Percentiles rank a stretch among this genome's conserved stretches.
Evolutionary conservation across 441 rosid genomes (phyloP).

Genomic region (Corymbia calophylla): DNA sequence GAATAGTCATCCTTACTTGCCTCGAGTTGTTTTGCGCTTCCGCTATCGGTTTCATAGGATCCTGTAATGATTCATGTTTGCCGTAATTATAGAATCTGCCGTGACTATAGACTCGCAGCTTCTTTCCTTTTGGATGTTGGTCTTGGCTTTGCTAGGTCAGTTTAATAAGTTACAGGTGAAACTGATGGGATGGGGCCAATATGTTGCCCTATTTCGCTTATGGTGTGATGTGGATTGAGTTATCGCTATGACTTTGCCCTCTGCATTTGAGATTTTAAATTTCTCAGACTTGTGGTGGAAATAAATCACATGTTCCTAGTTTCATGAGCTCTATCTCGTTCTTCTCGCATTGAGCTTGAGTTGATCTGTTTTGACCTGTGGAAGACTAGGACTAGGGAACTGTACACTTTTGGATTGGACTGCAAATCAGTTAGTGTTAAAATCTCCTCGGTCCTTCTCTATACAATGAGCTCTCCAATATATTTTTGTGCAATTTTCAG

Average conservation of each 20-base stretch:
- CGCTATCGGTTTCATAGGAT: neutral
- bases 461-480: neutral
- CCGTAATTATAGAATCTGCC: neutral
- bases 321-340: neutral
- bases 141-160: neutral
- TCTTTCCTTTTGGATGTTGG: neutral
- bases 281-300: neutral
- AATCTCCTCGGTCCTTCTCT: neutral
- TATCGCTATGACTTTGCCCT: neutral
- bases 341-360: neutral
- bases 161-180: neutral
- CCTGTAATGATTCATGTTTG: neutral
- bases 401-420: neutral
- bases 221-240: neutral
- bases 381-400: neutral
- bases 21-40: neutral
- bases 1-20: neutral
- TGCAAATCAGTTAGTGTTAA: neutral
- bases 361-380: neutral
- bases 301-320: neutral
- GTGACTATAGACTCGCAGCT: neutral
- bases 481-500: neutral
- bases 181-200: neutral
- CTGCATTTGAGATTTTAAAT: neutral
- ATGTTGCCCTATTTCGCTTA: neutral